A percentile compares a stretch with the other conserved stretches of the same genome.
These are phyloP conservation scores for Sporothrix schenckii DNA, from an alignment of 2,329 filamentous ascomycete genomes.

Conservation along the genomic window DNA sequence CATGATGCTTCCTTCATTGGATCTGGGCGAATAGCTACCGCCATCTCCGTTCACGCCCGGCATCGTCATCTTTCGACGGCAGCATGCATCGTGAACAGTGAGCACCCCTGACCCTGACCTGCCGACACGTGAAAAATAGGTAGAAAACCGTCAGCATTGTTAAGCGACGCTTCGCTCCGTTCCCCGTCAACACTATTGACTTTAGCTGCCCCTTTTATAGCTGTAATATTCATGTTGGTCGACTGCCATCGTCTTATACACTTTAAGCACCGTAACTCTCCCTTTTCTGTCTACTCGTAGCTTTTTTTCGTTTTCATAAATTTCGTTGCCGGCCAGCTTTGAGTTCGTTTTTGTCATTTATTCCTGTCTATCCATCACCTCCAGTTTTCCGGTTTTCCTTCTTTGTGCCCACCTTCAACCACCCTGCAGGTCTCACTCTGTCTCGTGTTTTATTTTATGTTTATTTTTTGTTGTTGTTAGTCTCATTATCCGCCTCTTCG, in stretches of 20 bases:
- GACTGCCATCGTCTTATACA: neutral
- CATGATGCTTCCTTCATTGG: neutral
- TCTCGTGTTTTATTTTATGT: neutral
- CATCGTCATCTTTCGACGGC: neutral
- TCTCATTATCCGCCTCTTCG: neutral
- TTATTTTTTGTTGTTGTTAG: neutral
- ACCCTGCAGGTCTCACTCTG: too few species aligned
- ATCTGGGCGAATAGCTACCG: constrained; percentile 14
- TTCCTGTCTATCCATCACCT: neutral
- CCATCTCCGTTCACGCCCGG: neutral
- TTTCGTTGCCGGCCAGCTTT: neutral
- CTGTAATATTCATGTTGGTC: neutral
- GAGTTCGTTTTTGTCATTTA: neutral
- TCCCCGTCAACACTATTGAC: neutral
- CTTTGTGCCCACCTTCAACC: neutral
- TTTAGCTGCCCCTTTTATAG: neutral
- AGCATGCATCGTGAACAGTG: neutral
- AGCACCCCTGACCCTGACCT: neutral
- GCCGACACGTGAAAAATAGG: neutral
- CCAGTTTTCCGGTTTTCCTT: neutral
- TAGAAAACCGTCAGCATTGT: too few species aligned
- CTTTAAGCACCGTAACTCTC: too few species aligned
- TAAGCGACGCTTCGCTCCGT: neutral
- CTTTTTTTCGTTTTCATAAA: neutral
- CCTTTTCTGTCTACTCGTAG: neutral